A percentile compares a stretch with the other conserved stretches of the same genome.
Conservation (phyloP, 2,329 filamentous ascomycete species). For the Juglanconis juglandina region DNA sequence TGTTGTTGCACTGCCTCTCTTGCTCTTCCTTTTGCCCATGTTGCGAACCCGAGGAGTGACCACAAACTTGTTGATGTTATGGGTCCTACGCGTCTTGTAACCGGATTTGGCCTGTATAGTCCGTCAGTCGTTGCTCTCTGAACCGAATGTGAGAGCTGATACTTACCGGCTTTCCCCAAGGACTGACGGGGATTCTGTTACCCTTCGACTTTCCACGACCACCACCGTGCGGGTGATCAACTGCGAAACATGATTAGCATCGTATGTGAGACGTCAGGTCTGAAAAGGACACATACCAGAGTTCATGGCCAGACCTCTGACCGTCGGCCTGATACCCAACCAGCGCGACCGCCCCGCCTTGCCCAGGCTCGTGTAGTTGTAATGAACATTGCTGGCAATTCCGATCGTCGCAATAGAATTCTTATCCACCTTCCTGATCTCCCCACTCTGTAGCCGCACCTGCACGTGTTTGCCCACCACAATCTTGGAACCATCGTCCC, state of each 20-base stretch:
- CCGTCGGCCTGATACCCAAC: conserved; percentile 91
- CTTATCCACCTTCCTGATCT: conserved; percentile 83
- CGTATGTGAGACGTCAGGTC: neutral
- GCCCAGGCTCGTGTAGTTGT: conserved; percentile 85
- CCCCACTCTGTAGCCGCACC: conserved; percentile 85
- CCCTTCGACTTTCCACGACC: conserved; percentile 99
- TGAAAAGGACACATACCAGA: conserved; percentile 56
- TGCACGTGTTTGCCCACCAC: conserved; percentile 76
- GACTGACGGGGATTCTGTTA: conserved; percentile 90
- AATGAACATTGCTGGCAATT: conserved; percentile 87
- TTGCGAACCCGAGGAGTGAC: conserved; percentile 81
- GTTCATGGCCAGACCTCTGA: conserved; percentile 98
- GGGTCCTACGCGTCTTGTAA: conserved; percentile 86
- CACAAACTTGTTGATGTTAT: conserved; percentile 89
- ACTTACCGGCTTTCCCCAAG: conserved; percentile 92
- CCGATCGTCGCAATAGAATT: conserved; percentile 94
- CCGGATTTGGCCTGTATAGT: conserved; percentile 66
- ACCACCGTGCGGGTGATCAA: conserved; percentile 97
- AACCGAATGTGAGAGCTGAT: conserved; percentile 5
- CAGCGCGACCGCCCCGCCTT: conserved; percentile 93
- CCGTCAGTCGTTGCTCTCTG: conserved; percentile 27
- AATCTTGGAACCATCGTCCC: conserved; percentile 55
- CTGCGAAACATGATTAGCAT: conserved; percentile 35
- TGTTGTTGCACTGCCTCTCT: conserved; percentile 19
- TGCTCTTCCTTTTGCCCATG: conserved; percentile 81